Base-by-base conservation (phyloP, 139 green algal species). In the Tetratostichococcus sp. region DNA sequence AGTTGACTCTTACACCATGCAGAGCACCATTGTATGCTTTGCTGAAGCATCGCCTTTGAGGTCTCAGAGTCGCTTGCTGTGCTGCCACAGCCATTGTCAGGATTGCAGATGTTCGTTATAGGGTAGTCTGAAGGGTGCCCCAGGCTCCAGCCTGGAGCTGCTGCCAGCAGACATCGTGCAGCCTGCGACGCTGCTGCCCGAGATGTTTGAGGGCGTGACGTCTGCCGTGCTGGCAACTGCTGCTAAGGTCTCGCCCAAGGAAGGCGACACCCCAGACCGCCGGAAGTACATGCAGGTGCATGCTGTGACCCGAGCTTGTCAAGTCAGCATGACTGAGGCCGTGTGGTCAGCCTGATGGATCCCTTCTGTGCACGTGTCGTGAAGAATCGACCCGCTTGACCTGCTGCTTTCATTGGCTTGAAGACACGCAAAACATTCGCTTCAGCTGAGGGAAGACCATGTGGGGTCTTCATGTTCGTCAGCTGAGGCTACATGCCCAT, bases 261-360 rank as follows among this genome's bases (percentile, higher is more conserved):
- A 98, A 79, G 93, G 93, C 0, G 93, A 98, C 82, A 91, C 82
- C 16, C 66, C 35, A 0, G 84, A 92, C 73, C 77, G 93, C 1
- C 28, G 66, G n/a, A 98, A 97, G 84, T 98, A 97, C 78, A 86
- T 88, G 32, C 91, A 96, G 88, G 87, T 89, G n/a, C n/a, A n/a
- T n/a, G n/a, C n/a, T n/a, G n/a, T n/a, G n/a, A n/a, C n/a, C n/a
- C n/a, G 65, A 0, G 75, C 0, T 33, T 30, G 21, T 35, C 26
- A 39, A n/a, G n/a, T n/a, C n/a, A n/a, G n/a, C n/a, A n/a, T n/a
- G n/a, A n/a, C n/a, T n/a, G n/a, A n/a, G n/a, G n/a, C n/a, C n/a
- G n/a, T n/a, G n/a, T n/a, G n/a, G n/a, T n/a, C n/a, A n/a, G n/a
- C n/a, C n/a, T n/a, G n/a, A n/a, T n/a, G n/a, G n/a, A n/a, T n/a